Base-by-base conservation (phyloP, 2,329 filamentous ascomycete species). In the Hypoxylon sp. region DNA sequence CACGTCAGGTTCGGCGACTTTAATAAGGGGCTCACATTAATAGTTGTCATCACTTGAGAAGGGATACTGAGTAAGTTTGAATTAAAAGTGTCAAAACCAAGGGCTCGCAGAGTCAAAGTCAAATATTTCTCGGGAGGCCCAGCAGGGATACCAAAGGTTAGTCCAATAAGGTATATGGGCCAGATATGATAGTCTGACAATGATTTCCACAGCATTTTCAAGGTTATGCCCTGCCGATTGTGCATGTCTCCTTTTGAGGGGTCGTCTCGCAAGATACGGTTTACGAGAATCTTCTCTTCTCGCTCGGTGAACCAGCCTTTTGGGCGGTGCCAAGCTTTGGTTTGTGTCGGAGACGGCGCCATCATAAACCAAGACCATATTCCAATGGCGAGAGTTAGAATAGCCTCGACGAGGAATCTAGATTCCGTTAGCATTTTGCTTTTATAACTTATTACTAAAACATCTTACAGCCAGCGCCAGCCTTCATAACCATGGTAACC, bases 261-360 rank as follows among this genome's bases (percentile, higher is more conserved):
- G 62, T 90, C 89, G 63, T 91, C 89, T 0, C 89, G 84, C 4
- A 84, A 80, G 8, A 88, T 80, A 0, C 88, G 81, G 71, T 90
- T 91, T 26, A 91, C 87, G 66, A 90, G 84, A 71, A 91, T 91
- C 58, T 81, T 81, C 72, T 90, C 87, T 65, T 90, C 89, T 1
- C 83, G 83, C 47, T 89, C 86, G 2, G 74, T 85, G 76, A 91
- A 91, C 86, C 88, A 91, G 1, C 88, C 89, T 59, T 86, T 84
- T 10, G 86, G 87, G 8, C 87, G 84, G 72, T 87, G 87, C 84
- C 85, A 87, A 50, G 82, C 85, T 46, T 81, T 82, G 0, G 87
- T 90, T 67, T 85, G 82, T 5, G 80, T 81, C 1, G 83, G 83
- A 0, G 82, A 82, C 0, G 83, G 79, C 0, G 83, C 82, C 80